Base-by-base conservation (phyloP, 2,329 filamentous ascomycete species). In the Phialocephala subalpina region DNA sequence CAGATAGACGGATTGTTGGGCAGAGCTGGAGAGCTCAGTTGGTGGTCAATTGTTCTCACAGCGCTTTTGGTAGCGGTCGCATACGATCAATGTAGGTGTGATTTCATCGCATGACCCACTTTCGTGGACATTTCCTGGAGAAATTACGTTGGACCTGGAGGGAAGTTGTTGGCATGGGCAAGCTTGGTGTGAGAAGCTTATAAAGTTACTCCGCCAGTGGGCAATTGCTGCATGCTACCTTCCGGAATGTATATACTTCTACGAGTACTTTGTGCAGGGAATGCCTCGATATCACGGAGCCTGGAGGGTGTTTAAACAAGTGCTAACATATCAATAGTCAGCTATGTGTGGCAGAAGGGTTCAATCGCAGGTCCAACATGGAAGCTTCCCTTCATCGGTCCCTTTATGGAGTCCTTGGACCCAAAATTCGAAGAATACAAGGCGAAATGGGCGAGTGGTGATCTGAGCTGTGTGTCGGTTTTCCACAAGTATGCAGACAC, bases 391-490 rank as follows among this genome's bases (percentile, higher is more conserved):
- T 95, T 96, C 76, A 94, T 98, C 78, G 96, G 96, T n/a, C 95
- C 96, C 5, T 98, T 99, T 80, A 85, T 98, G 64, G 84, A 97
- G 77, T 97, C 94, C 33, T 84, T 98, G 74, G 90, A 97, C 79
- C 96, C 96, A 65, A 93, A 95, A 76, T 98, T 97, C 78, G 89
- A 91, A 67, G 88, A 94, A 76, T 99, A 99, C 82, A 87, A 94
- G 78, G 90, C 86, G 67, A 97, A 98, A 85, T 99, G 96, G 96
- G 80, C 86, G 74, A 97, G 93, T 76, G 96, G 92, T 56, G 90
- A 92, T 57, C 84, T 99, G 73, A 97, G 94, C 84, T 99, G 96
- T 77, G 96, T 99, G 68, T 97, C 94, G 2, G 94, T 99, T 75
- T 99, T 99, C 84, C 96, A 99, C 88, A 99, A 98, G 93, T 97